These are phyloP conservation scores for Russula brevipes DNA, from an alignment of 768 basidiomycete genomes.

Conservation along the genomic window DNA sequence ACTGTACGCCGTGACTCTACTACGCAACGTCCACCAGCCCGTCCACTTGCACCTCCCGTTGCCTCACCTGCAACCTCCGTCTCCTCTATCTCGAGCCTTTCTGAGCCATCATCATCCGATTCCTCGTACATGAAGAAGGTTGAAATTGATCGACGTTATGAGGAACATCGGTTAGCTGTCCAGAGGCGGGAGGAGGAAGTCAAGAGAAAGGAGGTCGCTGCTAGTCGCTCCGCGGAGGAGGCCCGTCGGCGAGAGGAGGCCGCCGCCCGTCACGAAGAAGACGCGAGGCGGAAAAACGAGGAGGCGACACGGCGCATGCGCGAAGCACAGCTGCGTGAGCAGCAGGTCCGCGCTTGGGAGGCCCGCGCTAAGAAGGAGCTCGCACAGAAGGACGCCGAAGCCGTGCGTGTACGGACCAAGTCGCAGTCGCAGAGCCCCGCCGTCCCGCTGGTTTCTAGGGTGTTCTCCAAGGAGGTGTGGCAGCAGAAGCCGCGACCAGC, in stretches of 20 bases:
- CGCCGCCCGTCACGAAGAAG: slow-evolving; percentile 15
- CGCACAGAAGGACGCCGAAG: slow-evolving; percentile 8
- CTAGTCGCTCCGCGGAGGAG: slow-evolving; percentile 13
- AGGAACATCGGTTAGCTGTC: slow-evolving; percentile 6
- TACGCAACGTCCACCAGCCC: slow-evolving; percentile 1
- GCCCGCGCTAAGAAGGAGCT: slow-evolving; percentile 10
- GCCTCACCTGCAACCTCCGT: slow-evolving; percentile 10
- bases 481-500: slow-evolving; percentile 5
- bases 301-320: slow-evolving; percentile 19
- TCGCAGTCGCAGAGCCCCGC: background rate
- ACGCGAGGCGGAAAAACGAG: slow-evolving; percentile 17
- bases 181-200: slow-evolving; percentile 13
- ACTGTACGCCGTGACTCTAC: slow-evolving; percentile 11
- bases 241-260: slow-evolving; percentile 18
- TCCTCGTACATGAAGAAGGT: background rate
- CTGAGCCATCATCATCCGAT: slow-evolving; percentile 4
- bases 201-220: slow-evolving; percentile 10
- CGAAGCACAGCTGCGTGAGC: slow-evolving; percentile 11
- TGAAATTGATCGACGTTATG: slow-evolving; percentile 5
- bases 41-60: background rate
- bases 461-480: slow-evolving; percentile 7
- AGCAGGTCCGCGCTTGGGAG: slow-evolving; percentile 5
- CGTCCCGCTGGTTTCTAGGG: slow-evolving; percentile 2
- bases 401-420: background rate
- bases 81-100: slow-evolving; percentile 10